Percentiles rank a stretch among this genome's conserved stretches.
These are phyloP conservation scores for Orychophragmus violaceus DNA, from an alignment of 345 rosid species.

Conservation along the genomic window DNA sequence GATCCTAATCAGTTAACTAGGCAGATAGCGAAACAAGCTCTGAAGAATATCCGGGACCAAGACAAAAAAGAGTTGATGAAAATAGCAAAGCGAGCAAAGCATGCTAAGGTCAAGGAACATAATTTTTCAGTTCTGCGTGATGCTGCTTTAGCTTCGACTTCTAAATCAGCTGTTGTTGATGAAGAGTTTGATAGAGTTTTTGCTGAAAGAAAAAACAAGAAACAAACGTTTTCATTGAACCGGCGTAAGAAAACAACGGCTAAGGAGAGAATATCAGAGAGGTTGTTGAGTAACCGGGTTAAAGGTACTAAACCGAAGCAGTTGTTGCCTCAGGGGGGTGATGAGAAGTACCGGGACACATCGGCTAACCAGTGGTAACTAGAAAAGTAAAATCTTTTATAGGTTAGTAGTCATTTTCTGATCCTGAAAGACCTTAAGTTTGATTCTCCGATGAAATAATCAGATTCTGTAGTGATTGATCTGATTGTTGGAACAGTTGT, in stretches of 20 bases:
- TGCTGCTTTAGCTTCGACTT: slow-evolving; percentile 79
- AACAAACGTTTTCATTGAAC: slow-evolving; percentile 56
- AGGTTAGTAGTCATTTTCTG: background rate
- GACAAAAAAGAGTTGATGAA: slow-evolving; percentile 48
- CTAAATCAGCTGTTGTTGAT: slow-evolving; percentile 46
- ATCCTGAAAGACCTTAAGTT: background rate
- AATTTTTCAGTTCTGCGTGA: slow-evolving; percentile 64
- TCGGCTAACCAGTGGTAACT: slow-evolving; percentile 82
- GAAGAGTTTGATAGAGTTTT: slow-evolving; percentile 34
- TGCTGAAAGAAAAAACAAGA: slow-evolving; percentile 41
- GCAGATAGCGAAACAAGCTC: slow-evolving; percentile 68
- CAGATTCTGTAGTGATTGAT: background rate
- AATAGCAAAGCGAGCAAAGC: slow-evolving; percentile 76
- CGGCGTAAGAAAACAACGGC: slow-evolving; percentile 55
- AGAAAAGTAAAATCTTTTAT: background rate
- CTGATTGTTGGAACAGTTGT: background rate
- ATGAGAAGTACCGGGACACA: slow-evolving; percentile 58
- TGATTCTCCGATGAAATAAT: background rate
- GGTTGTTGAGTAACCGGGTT: slow-evolving; percentile 44
- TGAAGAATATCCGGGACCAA: slow-evolving; percentile 55
- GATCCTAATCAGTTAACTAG: slow-evolving; percentile 41
- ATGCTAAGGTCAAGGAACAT: slow-evolving; percentile 68
- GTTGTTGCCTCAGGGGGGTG: slow-evolving; percentile 50
- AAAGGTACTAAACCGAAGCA: slow-evolving; percentile 45
- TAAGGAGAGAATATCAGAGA: slow-evolving; percentile 55